Base-by-base conservation (phyloP, 441 rosid species). In the Pelargonium myrrhifolium region DNA sequence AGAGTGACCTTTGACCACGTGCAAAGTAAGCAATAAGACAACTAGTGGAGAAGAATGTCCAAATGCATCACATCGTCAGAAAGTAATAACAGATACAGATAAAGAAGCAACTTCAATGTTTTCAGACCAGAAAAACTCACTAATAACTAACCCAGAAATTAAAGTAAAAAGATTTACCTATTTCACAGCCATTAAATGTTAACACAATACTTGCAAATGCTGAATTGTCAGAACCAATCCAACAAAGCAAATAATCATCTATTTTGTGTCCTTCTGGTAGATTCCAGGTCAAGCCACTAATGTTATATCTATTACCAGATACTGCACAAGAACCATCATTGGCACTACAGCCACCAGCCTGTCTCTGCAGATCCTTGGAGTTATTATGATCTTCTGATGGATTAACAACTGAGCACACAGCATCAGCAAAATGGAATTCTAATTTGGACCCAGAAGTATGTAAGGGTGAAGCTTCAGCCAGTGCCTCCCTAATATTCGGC, bases 251-350 rank as follows among this genome's bases (percentile, higher is more conserved):
- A 84, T 76, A 82, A 61, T 85, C 90, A 65, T 89, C 98, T 76
- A 85, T 84, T 78, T 69, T 90, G 62, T 66, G 70, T 72, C 92
- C 87, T 65, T 71, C 58, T 7, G 90, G 86, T 51, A 89, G 63
- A 68, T 80, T 83, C 98, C 97, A 90, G 59, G 77, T 73, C 77
- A 93, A 77, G 58, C 98, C 98, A 82, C 97, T 95, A 31, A 82
- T 70, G 64, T 72, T 75, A 68, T 80, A 84, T 58, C 71, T 76
- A 65, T 72, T 72, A 68, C 78, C 70, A 66, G 77, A 61, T 31
- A 62, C 40, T 6, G 70, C 45, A 65, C 45, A 66, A 21, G 63
- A 58, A 66, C 72, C 84, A 73, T 76, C 68, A 62, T 62, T 31
- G 74, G 74, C 35, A 59, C 45, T 20, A 28, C 62, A 65, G 45